Conservation (phyloP, 1,284 basidiomycete species). For the Puccinia horiana region DNA sequence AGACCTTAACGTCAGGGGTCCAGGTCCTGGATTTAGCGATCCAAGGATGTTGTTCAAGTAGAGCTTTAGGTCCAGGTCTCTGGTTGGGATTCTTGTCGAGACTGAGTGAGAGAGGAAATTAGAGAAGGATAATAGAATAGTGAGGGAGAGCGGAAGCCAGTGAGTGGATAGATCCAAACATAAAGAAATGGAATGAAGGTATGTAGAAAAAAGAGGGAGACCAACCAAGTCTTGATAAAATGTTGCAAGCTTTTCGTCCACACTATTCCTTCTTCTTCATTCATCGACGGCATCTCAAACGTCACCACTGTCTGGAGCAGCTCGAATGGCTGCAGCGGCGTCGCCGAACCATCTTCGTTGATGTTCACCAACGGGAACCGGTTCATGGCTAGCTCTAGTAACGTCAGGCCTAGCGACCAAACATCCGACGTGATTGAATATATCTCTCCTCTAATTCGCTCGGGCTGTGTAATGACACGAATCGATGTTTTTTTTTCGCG, state of each 20-base stretch:
- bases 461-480: slow-evolving; percentile 66
- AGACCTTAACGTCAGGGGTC: slow-evolving; percentile 82
- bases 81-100: slow-evolving; percentile 61
- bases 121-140: neutral
- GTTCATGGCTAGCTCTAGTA: slow-evolving; percentile 90
- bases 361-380: slow-evolving; percentile 82
- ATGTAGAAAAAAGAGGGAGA: neutral
- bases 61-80: slow-evolving; percentile 80
- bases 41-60: slow-evolving; percentile 80
- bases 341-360: slow-evolving; percentile 64
- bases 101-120: neutral
- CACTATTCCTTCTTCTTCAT: slow-evolving; percentile 63
- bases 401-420: slow-evolving; percentile 93
- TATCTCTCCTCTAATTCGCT: slow-evolving; percentile 81
- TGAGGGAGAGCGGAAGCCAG: neutral
- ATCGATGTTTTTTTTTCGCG: neutral
- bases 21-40: slow-evolving; percentile 75
- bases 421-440: slow-evolving; percentile 95
- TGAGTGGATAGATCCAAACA: neutral
- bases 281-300: slow-evolving; percentile 78
- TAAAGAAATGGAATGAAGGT: neutral
- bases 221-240: slow-evolving; percentile 80
- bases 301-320: slow-evolving; percentile 87
- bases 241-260: slow-evolving; percentile 90
- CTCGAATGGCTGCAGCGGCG: slow-evolving; percentile 77